Conservation (phyloP, 2,329 filamentous ascomycete species). For the Bipolaris bicolor region DNA sequence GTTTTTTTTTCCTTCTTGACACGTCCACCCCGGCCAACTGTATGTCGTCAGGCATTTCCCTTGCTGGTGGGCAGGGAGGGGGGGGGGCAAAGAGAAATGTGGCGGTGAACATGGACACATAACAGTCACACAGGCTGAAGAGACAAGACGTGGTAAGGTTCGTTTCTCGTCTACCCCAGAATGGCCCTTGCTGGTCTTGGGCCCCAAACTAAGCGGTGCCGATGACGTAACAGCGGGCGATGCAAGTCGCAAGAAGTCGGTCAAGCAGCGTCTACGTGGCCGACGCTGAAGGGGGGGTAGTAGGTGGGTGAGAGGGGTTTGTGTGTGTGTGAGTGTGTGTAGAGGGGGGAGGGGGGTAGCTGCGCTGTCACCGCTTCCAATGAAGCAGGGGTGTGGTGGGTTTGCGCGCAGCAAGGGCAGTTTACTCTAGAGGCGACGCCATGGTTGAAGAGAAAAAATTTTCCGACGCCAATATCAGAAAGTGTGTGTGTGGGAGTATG, state of each 20-base stretch:
- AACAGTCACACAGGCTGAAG: background rate
- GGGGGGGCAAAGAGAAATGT: background rate
- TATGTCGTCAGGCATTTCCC: slow-evolving; percentile 6
- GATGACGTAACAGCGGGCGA: slow-evolving; percentile 36
- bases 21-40: background rate
- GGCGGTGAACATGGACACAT: background rate
- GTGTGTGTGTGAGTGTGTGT: too few relatives aligned
- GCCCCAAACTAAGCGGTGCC: background rate
- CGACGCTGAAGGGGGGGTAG: slow-evolving; percentile 20
- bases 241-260: slow-evolving; percentile 24
- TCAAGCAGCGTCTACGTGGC: slow-evolving; percentile 36
- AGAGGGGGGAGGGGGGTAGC: too few relatives aligned
- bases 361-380: slow-evolving; percentile 25
- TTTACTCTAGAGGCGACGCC: too few relatives aligned
- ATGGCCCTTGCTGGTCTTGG: background rate
- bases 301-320: too few relatives aligned
- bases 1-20: background rate
- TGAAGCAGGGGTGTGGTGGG: background rate
- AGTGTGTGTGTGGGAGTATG: background rate
- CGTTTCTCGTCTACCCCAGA: slow-evolving; percentile 27
- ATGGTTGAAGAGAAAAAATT: background rate
- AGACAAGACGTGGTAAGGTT: background rate
- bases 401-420: background rate
- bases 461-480: background rate
- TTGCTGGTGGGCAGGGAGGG: background rate